Base-by-base conservation (phyloP, 177 flowering plant genomes). In the Vitis hybrid region DNA sequence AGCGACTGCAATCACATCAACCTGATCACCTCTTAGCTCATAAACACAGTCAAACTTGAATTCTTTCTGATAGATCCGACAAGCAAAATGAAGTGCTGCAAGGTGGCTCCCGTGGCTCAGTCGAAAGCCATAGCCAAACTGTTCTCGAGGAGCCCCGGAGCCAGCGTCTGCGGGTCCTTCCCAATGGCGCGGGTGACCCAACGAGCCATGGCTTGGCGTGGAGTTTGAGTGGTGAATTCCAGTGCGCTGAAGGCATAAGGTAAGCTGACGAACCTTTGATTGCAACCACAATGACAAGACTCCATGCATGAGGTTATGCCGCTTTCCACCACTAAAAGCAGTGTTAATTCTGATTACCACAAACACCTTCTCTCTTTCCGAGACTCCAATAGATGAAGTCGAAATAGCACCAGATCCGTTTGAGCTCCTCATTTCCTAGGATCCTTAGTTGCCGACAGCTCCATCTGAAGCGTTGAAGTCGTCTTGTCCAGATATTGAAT, bases 291-390 rank as follows among this genome's bases (percentile, higher is more conserved):
- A 20, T 20, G 21, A 20, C 21, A 20, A 20, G 21, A 20, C 21
- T 20, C 21, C 21, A 20, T 20, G 21, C 21, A 20, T 20, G 21
- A 20, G 21, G 79, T 95, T 97, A 57, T 97, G 90, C 77, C 99
- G 81, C 85, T 79, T 93, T 74, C 99, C 85, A 72, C 99, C 93
- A 68, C 99, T 95, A 74, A 95, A 95, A 60, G 99, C 99, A 57
- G 99, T 93, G 73, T 95, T 95, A 49, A 95, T 95, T 55, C 99
- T 98, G 71, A 95, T 93, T 51, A 95, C 98, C 75, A 93, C 80
- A 72, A 91, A 93, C 1, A 86, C 91, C 76, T 89, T 92, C 82
- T 88, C 82, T 77, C 68, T 86, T 1, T 81, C 77, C 13, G 73
- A 63, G 9, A 70, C 76, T 4, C 78, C 82, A 20, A 53, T 78